Conservation (phyloP, 345 rosid species). For the Xanthoceras sorbifolium region DNA sequence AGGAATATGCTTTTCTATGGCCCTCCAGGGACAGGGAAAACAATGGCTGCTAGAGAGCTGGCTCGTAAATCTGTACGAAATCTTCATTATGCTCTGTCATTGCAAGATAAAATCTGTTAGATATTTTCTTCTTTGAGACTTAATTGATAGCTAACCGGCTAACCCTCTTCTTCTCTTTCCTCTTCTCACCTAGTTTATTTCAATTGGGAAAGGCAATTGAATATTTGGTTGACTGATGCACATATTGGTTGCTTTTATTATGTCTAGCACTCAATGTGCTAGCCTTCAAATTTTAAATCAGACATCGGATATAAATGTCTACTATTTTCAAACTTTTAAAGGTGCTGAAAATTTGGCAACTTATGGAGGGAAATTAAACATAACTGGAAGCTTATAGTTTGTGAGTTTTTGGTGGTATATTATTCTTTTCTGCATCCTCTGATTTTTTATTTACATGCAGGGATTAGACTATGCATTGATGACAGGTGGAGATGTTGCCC, state of each 20-base stretch:
- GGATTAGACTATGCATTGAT: constrained; percentile 98
- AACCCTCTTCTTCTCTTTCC: not conserved
- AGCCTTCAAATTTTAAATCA: not conserved
- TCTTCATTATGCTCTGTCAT: not conserved
- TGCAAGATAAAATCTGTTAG: not conserved
- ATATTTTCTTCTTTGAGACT: not conserved
- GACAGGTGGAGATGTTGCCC: constrained; percentile 99
- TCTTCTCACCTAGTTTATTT: not conserved
- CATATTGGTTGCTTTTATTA: not conserved
- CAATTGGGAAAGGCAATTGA: not conserved
- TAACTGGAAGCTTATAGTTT: constrained; percentile 5
- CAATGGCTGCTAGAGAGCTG: constrained; percentile 97
- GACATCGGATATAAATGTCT: not conserved
- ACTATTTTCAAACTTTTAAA: not conserved
- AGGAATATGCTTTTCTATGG: constrained; percentile 96
- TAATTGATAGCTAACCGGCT: not conserved
- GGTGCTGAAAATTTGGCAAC: not conserved
- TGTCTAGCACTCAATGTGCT: not conserved
- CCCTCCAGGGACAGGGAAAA: constrained; percentile 99
- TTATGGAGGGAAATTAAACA: not conserved
- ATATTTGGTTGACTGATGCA: not conserved
- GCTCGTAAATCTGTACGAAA: constrained; percentile 85
- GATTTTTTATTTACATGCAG: constrained; percentile 42
- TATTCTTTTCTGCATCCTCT: constrained; percentile 12
- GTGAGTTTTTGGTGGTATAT: not conserved